phyloP scores from a whole-genome alignment of 2,329 filamentous ascomycete genomes.

The Tolypocladium endophyticum region DNA sequence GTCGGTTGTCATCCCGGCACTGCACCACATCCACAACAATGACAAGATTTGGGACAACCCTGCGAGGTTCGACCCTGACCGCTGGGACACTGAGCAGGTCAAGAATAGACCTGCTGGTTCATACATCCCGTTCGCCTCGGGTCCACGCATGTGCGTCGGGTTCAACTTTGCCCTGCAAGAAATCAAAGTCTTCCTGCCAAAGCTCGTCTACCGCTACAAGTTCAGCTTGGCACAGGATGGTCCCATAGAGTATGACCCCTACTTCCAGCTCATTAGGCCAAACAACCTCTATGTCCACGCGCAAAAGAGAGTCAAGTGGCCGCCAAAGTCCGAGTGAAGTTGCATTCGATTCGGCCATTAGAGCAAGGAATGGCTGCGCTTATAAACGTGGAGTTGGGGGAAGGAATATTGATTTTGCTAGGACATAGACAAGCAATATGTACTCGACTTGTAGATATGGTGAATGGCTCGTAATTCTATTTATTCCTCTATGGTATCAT shows the following conservation, averaged over 20 bases:
- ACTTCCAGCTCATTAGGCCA: conserved; percentile 43
- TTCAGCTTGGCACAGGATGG: conserved; percentile 40
- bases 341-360: neutral
- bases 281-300: conserved; percentile 24
- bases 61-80: conserved; percentile 44
- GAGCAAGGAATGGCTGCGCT: neutral
- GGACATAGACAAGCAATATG: neutral
- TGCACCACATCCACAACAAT: conserved; percentile 44
- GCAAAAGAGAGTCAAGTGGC: conserved; percentile 37
- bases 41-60: conserved; percentile 47
- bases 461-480: neutral
- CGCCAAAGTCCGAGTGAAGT: conserved; percentile 12
- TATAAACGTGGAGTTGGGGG: neutral
- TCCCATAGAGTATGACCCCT: conserved; percentile 46
- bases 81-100: conserved; percentile 39
- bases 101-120: conserved; percentile 38
- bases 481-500: neutral
- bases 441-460: neutral
- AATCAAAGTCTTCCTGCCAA: conserved; percentile 46
- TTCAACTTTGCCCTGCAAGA: conserved; percentile 56
- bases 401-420: neutral
- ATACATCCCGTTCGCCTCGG: conserved; percentile 49
- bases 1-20: conserved; percentile 39
- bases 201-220: conserved; percentile 48
- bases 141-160: conserved; percentile 48